phyloP scores from a whole-genome alignment of 768 basidiomycete genomes.

The Tylopilus plumbeoviolaceoides region DNA sequence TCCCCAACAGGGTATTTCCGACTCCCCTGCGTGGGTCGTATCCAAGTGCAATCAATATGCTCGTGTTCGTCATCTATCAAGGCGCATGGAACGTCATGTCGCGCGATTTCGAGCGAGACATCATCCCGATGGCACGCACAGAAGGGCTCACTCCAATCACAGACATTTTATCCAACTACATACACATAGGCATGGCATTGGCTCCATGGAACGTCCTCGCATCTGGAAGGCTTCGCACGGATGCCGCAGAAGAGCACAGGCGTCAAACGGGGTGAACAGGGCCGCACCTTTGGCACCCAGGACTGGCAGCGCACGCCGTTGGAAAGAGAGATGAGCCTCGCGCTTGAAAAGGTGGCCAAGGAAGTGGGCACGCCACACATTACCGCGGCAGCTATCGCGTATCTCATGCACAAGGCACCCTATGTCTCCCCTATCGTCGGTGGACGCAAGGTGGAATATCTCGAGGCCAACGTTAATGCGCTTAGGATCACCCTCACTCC shows the following conservation, averaged over 20 bases:
- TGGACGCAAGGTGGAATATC: conserved; percentile 39
- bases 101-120: conserved; percentile 50
- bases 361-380: conserved; percentile 36
- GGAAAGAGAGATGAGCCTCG: conserved; percentile 32
- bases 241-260: conserved; percentile 26
- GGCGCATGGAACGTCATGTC: conserved; percentile 41
- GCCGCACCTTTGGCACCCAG: conserved; percentile 24
- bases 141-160: conserved; percentile 29
- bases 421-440: conserved; percentile 41
- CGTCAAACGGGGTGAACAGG: conserved; percentile 33
- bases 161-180: background rate
- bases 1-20: conserved; percentile 32
- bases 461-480: conserved; percentile 39
- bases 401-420: conserved; percentile 40
- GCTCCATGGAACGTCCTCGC: conserved; percentile 35
- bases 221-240: conserved; percentile 26
- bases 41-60: conserved; percentile 47
- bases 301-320: conserved; percentile 33
- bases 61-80: conserved; percentile 52
- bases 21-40: conserved; percentile 47
- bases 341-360: conserved; percentile 36
- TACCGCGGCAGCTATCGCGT: conserved; percentile 38
- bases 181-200: conserved; percentile 16
- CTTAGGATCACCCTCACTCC: conserved; percentile 32
- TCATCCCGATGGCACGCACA: conserved; percentile 32